phyloP scores from a whole-genome alignment of 139 green algal species.

The Trebouxia sp. region DNA sequence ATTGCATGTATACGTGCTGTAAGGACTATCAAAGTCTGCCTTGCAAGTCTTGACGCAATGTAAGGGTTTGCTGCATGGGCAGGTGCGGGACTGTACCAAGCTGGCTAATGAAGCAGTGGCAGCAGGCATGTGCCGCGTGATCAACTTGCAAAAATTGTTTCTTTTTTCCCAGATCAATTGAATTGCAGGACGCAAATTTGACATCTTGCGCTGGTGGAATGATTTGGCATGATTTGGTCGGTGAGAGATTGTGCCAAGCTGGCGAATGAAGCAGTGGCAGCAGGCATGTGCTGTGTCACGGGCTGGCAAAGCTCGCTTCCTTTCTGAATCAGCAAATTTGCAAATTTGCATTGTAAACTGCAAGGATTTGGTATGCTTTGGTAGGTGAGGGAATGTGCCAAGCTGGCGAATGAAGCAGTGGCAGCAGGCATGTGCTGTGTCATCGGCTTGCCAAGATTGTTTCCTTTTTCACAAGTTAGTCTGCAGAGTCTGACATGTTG shows the following conservation, averaged over 20 bases:
- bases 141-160: slow-evolving; percentile 75
- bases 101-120: slow-evolving; percentile 63
- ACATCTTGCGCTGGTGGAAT: neutral
- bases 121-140: slow-evolving; percentile 67
- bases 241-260: slow-evolving; percentile 64
- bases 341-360: neutral
- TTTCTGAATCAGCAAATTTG: too few species aligned
- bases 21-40: too few species aligned
- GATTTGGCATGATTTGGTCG: slow-evolving; percentile 9
- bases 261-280: slow-evolving; percentile 59
- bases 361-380: neutral
- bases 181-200: too few species aligned
- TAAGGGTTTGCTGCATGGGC: neutral
- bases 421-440: slow-evolving; percentile 67
- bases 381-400: slow-evolving; percentile 59
- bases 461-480: too few species aligned
- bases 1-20: too few species aligned
- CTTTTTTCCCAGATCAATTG: too few species aligned
- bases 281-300: slow-evolving; percentile 70
- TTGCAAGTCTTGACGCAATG: too few species aligned
- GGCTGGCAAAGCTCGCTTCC: slow-evolving; percentile 74
- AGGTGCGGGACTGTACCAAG: slow-evolving; percentile 60
- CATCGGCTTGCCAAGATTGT: slow-evolving; percentile 71
- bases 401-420: slow-evolving; percentile 64
- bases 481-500: neutral